Evolutionary conservation across 352 stramenopile genomes (phyloP).

Genomic region (Pythium pyrilobum): DNA sequence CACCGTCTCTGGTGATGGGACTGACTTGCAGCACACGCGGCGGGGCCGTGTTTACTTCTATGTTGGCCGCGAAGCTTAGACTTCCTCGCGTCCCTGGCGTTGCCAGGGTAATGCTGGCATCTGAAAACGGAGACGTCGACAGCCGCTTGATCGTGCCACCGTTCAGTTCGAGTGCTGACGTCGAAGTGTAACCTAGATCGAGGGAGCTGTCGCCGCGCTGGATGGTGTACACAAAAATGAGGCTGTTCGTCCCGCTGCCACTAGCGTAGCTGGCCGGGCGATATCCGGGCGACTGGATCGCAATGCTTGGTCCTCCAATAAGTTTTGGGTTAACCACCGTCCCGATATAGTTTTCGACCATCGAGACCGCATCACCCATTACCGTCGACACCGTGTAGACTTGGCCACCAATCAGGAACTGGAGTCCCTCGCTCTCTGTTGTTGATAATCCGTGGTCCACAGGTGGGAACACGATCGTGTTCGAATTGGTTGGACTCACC

Average conservation of each 20-base stretch:
- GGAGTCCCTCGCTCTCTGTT: conserved; percentile 27
- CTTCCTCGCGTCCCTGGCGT: conserved; percentile 33
- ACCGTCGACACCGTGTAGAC: conserved; percentile 49
- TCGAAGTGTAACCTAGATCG: conserved; percentile 45
- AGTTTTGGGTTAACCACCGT: conserved; percentile 32
- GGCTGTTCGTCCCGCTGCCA: conserved; percentile 36
- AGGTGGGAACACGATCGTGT: conserved; percentile 46
- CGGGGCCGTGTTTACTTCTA: conserved; percentile 49
- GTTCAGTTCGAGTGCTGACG: conserved; percentile 39
- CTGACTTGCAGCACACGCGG: conserved; percentile 39
- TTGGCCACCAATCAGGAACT: conserved; percentile 49
- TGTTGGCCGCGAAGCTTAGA: conserved; percentile 22
- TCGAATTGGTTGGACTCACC: conserved; percentile 3
- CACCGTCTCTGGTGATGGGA: conserved; percentile 46
- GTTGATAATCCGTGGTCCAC: conserved; percentile 47
- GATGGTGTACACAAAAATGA: conserved; percentile 54
- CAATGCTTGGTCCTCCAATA: conserved; percentile 18
- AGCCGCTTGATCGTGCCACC: conserved; percentile 50
- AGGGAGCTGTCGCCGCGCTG: conserved; percentile 45
- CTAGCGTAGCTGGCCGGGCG: conserved; percentile 38
- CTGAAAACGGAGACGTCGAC: conserved; percentile 43
- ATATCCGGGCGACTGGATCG: conserved; percentile 45
- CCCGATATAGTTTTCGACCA: conserved; percentile 47
- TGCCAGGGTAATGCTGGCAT: conserved; percentile 43
- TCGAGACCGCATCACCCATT: conserved; percentile 35